Evolutionary conservation across 345 rosid genomes (phyloP).

Genomic region (Rhodamnia argentea): DNA sequence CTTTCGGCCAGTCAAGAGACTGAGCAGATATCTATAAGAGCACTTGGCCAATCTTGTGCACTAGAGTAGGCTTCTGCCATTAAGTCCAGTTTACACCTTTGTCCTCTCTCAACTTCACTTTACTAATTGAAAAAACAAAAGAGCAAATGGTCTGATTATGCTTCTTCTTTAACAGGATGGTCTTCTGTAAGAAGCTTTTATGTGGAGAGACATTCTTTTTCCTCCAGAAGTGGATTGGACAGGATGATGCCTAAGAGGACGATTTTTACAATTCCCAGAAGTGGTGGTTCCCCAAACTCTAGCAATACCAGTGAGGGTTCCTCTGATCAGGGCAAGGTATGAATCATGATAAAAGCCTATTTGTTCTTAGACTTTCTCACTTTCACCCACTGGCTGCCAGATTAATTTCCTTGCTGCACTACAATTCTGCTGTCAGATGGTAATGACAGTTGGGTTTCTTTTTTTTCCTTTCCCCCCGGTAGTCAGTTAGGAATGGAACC

Average conservation of each 20-base stretch:
- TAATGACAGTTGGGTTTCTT: background rate
- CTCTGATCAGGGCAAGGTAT: slow-evolving; percentile 38
- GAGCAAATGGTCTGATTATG: background rate
- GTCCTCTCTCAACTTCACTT: background rate
- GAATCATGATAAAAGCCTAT: background rate
- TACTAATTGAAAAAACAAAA: background rate
- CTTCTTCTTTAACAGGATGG: background rate
- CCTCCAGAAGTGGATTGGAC: slow-evolving; percentile 3
- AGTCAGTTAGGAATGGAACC: background rate
- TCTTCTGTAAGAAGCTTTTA: background rate
- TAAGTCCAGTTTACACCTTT: background rate
- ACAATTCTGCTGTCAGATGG: background rate
- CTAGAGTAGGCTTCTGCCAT: background rate
- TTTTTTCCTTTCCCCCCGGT: background rate
- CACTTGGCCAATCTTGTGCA: background rate
- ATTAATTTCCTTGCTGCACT: background rate
- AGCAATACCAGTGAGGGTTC: slow-evolving; percentile 15
- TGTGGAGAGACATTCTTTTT: background rate
- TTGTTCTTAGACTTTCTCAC: background rate
- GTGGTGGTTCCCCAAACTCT: slow-evolving; percentile 33
- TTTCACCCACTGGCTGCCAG: background rate
- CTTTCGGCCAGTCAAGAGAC: background rate
- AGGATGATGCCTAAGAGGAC: slow-evolving; percentile 13
- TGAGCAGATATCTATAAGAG: background rate
- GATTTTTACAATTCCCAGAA: slow-evolving; percentile 13